phyloP scores from a whole-genome alignment of 257 asterid genomes.

The Fraxinus cuspidata region DNA sequence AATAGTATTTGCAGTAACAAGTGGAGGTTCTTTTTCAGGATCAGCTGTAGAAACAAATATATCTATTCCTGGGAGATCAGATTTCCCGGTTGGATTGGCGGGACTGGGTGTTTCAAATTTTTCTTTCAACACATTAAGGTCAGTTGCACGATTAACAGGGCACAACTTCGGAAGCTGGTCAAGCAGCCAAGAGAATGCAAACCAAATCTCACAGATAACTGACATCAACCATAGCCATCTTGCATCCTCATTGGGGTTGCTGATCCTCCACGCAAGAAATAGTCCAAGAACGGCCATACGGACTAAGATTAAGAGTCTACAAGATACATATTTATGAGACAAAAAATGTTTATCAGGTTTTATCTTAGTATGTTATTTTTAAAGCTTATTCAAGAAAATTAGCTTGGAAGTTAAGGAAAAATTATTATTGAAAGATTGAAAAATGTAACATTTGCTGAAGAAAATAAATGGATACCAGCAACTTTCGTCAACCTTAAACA shows the following conservation, averaged over 20 bases:
- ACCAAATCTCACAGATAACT: slow-evolving; percentile 26
- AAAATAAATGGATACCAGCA: background rate
- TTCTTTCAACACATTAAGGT: slow-evolving; percentile 15
- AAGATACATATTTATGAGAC: background rate
- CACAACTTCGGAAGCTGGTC: slow-evolving; percentile 27
- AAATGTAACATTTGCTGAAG: background rate
- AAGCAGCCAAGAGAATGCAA: slow-evolving; percentile 28
- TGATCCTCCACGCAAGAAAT: slow-evolving; percentile 22
- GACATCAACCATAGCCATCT: slow-evolving; percentile 29
- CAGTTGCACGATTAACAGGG: slow-evolving; percentile 28
- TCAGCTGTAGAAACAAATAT: slow-evolving; percentile 28
- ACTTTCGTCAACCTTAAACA: background rate
- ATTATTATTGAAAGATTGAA: background rate
- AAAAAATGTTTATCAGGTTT: background rate
- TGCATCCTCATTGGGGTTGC: slow-evolving; percentile 26
- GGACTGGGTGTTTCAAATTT: slow-evolving; percentile 25
- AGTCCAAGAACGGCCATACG: slow-evolving; percentile 19
- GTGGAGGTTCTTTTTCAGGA: slow-evolving; percentile 31
- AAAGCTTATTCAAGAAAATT: background rate
- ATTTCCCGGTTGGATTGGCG: slow-evolving; percentile 23
- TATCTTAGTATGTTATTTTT: background rate
- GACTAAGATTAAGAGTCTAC: slow-evolving; percentile 18
- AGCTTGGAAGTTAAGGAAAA: background rate
- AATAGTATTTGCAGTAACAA: slow-evolving; percentile 30
- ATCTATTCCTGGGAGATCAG: slow-evolving; percentile 26